Evolutionary conservation across 2,329 filamentous ascomycete species (phyloP).

Genomic region (Nothophoma quercina): DNA sequence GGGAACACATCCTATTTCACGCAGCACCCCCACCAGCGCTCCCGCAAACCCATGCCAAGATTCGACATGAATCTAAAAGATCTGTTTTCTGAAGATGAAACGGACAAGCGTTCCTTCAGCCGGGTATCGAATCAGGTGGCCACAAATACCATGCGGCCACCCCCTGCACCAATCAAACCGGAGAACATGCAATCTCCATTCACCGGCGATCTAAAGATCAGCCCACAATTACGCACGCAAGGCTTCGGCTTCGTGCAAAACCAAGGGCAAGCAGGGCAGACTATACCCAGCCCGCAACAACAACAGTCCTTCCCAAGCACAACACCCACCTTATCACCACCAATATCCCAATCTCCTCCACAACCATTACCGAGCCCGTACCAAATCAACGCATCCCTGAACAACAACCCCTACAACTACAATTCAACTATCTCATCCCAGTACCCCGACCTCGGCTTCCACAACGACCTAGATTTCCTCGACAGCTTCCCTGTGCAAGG

Average conservation of each 20-base stretch:
- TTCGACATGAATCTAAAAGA: constrained; percentile 61
- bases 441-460: constrained; percentile 47
- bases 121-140: constrained; percentile 48
- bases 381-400: constrained; percentile 38
- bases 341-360: constrained; percentile 27
- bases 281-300: constrained; percentile 29
- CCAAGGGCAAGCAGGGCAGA: too few species aligned
- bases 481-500: constrained; percentile 56
- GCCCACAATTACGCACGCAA: constrained; percentile 46
- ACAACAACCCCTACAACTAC: constrained; percentile 42
- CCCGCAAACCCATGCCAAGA: constrained; percentile 57
- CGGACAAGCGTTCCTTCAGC: constrained; percentile 48
- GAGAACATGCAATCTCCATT: constrained; percentile 35
- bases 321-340: constrained; percentile 30
- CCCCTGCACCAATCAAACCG: constrained; percentile 39
- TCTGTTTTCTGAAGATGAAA: constrained; percentile 51
- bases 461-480: constrained; percentile 62
- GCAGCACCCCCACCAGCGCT: constrained; percentile 32
- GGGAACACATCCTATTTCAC: constrained; percentile 28
- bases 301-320: constrained; percentile 24
- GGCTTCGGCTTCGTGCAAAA: constrained; percentile 25
- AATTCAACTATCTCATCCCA: constrained; percentile 36
- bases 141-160: constrained; percentile 41
- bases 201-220: constrained; percentile 41
- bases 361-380: constrained; percentile 33